These are phyloP conservation scores for Citrullus colocynthis DNA, from an alignment of 306 rosid species.

Conservation along the genomic window DNA sequence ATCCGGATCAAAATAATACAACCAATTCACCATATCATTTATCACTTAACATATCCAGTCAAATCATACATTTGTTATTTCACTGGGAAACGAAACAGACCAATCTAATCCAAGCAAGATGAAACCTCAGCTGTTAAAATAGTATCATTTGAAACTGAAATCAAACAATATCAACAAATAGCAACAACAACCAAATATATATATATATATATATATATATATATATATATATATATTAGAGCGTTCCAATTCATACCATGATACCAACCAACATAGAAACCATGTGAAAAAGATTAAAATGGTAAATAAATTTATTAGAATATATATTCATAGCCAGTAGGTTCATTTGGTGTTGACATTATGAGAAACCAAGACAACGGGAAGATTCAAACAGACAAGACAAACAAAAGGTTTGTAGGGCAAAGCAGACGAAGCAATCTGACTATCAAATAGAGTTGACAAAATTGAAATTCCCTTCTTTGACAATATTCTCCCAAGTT, in stretches of 20 bases:
- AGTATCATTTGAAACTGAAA: neutral
- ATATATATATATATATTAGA: no score
- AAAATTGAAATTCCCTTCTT: neutral
- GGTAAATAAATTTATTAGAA: neutral
- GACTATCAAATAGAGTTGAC: neutral
- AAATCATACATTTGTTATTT: neutral
- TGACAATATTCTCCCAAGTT: neutral
- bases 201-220: no score
- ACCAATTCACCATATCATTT: neutral
- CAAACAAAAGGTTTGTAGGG: neutral
- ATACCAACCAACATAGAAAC: neutral
- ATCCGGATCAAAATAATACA: neutral
- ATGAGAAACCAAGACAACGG: neutral
- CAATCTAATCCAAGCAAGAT: neutral
- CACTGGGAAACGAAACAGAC: no score
- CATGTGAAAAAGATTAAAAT: neutral
- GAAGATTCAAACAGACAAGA: neutral
- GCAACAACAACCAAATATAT: no score
- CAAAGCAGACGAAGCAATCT: neutral
- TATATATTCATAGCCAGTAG: neutral
- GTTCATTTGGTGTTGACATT: neutral
- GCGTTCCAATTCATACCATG: neutral
- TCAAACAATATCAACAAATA: no score
- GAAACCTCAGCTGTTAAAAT: neutral
- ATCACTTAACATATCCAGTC: neutral